A percentile compares a stretch with the other conserved stretches of the same genome.
These are phyloP conservation scores for Linnemannia exigua DNA, from an alignment of 192 early-diverging fungal genomes.

Conservation along the genomic window DNA sequence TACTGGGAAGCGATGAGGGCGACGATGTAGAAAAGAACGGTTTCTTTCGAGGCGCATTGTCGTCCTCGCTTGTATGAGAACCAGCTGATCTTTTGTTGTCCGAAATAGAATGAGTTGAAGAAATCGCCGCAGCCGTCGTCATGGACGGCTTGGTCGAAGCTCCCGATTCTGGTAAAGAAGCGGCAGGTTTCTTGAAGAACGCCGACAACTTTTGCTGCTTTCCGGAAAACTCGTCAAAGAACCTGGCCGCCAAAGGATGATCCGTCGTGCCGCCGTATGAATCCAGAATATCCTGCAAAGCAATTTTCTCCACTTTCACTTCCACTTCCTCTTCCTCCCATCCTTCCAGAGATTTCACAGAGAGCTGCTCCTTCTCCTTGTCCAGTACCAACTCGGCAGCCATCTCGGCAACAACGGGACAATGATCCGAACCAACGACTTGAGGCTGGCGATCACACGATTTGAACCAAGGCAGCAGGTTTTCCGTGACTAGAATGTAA, in stretches of 20 bases:
- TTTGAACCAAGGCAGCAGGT: constrained; percentile 71
- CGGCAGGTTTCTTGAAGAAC: constrained; percentile 58
- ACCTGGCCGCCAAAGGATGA: constrained; percentile 65
- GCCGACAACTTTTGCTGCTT: constrained; percentile 69
- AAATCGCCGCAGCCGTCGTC: neutral
- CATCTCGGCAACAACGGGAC: constrained; percentile 73
- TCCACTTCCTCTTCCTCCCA: constrained; percentile 13
- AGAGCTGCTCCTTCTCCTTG: neutral
- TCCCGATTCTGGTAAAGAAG: neutral
- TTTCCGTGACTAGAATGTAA: constrained; percentile 73
- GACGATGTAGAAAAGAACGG: constrained; percentile 10
- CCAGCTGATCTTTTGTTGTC: constrained; percentile 9
- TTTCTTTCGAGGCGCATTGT: constrained; percentile 24
- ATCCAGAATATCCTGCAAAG: constrained; percentile 20
- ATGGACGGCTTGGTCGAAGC: neutral
- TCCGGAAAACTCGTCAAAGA: constrained; percentile 70
- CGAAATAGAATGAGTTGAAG: too few relatives aligned
- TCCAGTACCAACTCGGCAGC: constrained; percentile 23
- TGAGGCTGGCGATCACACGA: constrained; percentile 69
- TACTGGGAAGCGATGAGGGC: neutral
- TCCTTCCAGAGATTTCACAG: constrained; percentile 13
- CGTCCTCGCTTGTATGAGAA: neutral
- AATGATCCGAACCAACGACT: constrained; percentile 86
- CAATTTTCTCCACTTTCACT: neutral
- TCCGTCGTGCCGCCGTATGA: constrained; percentile 36